Base-by-base conservation (phyloP, 1,284 basidiomycete species). In the Sphagnurus paluster region DNA sequence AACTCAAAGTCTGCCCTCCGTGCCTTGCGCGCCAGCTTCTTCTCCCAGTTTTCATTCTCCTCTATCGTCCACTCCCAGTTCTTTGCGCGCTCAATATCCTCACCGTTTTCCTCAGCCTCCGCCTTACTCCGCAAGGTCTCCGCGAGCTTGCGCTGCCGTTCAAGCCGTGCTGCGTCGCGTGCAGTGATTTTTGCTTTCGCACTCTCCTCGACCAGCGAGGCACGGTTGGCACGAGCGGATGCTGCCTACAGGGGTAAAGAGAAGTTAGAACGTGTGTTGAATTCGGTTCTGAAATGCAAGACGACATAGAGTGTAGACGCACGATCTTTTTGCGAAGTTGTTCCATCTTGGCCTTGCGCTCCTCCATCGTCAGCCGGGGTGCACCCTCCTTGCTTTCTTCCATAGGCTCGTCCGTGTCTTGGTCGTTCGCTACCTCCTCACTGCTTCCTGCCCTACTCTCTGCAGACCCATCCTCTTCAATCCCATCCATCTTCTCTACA, bases 31-130 rank as follows among this genome's bases (percentile, higher is more conserved):
- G 81, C 83, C 55, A 81, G 67, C 69, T 93, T 93, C 72, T 88
- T 88, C 72, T 95, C 92, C 96, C 95, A 95, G 52, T 80, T 71
- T 57, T 98, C 93, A 58, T 93, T 95, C 68, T 97, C 93, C 70
- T 97, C 94, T 46, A 97, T 88, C 17, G 86, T 90, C 71, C 90
- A 98, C 59, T 91, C 84, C 93, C 93, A 96, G 60, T 93, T 92
- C 75, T 92, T 92, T 59, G 82, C 79, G 46, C 93, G 74, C 56
- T 85, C 81, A 2, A 82, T 72, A 55, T 85, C 82, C 59, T 87
- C 91, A 10, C 95, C 96, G 1, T 77, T 74, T 51, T 93, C 93
- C 61, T 88, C 86, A 0, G 93, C 91, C 55, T 96, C 91, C 2
- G 89, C 84, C 68, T 95, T 93, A 53, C 84, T 72, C 7, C 93